Base-by-base conservation (phyloP, 306 rosid genomes). In the Lathyrus sativus region DNA sequence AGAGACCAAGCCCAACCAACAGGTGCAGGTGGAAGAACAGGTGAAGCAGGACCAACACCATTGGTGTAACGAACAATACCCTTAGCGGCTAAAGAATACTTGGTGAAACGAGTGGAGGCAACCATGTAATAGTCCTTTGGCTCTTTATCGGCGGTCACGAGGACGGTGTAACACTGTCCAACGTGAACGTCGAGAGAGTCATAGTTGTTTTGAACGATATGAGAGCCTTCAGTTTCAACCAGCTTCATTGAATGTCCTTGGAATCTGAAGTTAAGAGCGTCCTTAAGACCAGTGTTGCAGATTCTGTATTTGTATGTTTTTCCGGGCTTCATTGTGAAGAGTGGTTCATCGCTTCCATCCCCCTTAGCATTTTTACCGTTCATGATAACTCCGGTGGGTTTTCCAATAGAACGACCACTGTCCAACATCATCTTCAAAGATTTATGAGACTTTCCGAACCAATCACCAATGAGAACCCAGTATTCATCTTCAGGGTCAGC, bases 1-100 rank as follows among this genome's bases (percentile, higher is more conserved):
- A 91, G 81, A 14, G 97, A 88, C 97, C 97, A 91, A 0, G 93
- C 89, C 96, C 96, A 91, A 15, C 96, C 96, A 0, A 45, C 71
- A 0, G 96, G 97, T 4, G 85, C 86, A 7, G 72, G 74, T 0
- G 90, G 85, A 11, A 88, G 53, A 2, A 64, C 78, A 0, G 85
- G 80, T 1, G 85, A 76, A 9, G 90, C 87, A 3, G 79, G 88
- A 7, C 77, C 84, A 0, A 29, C 71, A 0, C 87, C 77, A 3
- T 68, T 58, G 37, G 71, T 62, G 71, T 89, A 86, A 4, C 82
- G 73, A 10, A 89, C n/a, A 13, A 89, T 71, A 6, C 74, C 88
- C 53, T 83, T 90, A 0, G 75, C 86, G 0, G 70, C 61, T 3
- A 82, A 71, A 43, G 24, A 6, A 6, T 37, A 78, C 80, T 85